phyloP scores from a whole-genome alignment of 208 protist species.

The Giardia muris region DNA sequence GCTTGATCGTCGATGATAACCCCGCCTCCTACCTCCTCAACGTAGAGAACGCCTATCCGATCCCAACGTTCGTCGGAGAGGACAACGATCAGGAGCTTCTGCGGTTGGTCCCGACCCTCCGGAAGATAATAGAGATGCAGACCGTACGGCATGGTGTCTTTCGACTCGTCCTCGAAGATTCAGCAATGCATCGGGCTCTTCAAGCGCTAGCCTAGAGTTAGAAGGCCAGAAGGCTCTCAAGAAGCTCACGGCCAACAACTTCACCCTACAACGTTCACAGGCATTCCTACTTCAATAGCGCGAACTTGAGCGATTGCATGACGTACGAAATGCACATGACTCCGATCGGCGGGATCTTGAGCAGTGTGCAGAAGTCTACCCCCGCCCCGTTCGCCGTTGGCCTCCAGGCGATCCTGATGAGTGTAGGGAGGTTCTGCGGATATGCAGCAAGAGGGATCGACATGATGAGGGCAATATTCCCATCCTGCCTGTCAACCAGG shows the following conservation, averaged over 20 bases:
- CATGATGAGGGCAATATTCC: not conserved
- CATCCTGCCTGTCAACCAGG: not conserved
- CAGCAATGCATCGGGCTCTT: not conserved
- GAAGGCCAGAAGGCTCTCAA: too few species aligned
- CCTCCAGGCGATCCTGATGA: not conserved
- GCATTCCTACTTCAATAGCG: too few species aligned
- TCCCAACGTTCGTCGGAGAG: not conserved
- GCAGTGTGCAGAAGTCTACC: not conserved
- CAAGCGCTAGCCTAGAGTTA: too few species aligned
- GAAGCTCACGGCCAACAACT: too few species aligned
- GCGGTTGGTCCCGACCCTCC: not conserved
- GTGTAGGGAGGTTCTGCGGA: not conserved
- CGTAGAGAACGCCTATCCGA: not conserved
- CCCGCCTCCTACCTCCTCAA: not conserved
- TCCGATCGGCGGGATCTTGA: not conserved
- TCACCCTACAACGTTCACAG: too few species aligned
- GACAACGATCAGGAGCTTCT: not conserved
- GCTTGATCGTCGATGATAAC: not conserved
- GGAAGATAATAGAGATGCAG: not conserved
- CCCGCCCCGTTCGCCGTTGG: not conserved
- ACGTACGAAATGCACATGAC: not conserved
- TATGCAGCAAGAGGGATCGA: not conserved
- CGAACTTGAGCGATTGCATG: too few species aligned
- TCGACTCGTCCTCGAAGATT: not conserved
- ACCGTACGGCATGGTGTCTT: not conserved